phyloP scores from a whole-genome alignment of 257 asterid species.

The Capsicum chinense region DNA sequence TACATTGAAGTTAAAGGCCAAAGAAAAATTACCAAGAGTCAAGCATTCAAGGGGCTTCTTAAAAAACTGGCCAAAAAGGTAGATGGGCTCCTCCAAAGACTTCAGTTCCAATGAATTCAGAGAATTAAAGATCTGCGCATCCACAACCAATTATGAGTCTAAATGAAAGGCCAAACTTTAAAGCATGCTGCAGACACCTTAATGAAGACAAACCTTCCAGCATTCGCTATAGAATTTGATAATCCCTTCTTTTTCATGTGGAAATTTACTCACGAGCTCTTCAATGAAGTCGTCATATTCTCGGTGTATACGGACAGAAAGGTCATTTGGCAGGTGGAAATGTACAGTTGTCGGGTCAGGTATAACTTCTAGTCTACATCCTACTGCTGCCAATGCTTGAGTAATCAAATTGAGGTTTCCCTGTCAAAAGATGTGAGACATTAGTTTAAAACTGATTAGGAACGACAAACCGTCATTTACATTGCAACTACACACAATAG shows the following conservation, averaged over 20 bases:
- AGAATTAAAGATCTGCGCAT: constrained; percentile 80
- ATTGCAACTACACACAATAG: not conserved
- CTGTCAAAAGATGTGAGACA: constrained; percentile 42
- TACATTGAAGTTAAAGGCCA: constrained; percentile 20
- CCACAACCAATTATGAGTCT: constrained; percentile 42
- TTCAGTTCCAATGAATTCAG: constrained; percentile 91
- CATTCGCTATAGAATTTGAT: constrained; percentile 79
- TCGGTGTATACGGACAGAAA: constrained; percentile 85
- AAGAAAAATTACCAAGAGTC: constrained; percentile 74
- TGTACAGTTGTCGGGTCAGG: constrained; percentile 98
- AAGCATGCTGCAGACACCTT: constrained; percentile 52
- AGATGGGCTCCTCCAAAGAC: constrained; percentile 94
- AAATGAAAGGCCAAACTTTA: constrained; percentile 31
- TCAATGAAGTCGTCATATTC: constrained; percentile 72
- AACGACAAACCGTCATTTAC: not conserved
- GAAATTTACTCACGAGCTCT: constrained; percentile 80
- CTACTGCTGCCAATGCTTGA: constrained; percentile 93
- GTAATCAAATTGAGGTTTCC: constrained; percentile 97
- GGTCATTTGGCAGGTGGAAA: constrained; percentile 84
- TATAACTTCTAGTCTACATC: constrained; percentile 82
- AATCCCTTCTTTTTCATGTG: constrained; percentile 90
- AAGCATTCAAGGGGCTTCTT: constrained; percentile 92
- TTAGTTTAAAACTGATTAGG: not conserved
- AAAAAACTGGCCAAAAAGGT: constrained; percentile 88
- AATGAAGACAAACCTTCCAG: constrained; percentile 91